Conservation (phyloP, 208 protist species). For the Acanthamoeba lenticulata region DNA sequence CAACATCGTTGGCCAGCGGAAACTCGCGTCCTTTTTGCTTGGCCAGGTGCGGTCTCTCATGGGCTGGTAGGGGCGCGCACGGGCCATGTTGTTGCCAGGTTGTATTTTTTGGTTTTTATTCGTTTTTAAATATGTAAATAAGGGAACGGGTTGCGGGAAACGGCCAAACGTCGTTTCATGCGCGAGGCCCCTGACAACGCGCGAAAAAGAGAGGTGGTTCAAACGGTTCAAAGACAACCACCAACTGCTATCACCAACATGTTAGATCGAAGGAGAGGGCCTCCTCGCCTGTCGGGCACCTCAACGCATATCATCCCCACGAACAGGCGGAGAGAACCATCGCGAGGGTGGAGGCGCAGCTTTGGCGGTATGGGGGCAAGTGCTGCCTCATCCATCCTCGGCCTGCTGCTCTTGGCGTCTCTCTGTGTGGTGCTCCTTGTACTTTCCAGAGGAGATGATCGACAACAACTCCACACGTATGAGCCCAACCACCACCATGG, state of each 20-base stretch:
- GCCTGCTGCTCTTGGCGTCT: background rate
- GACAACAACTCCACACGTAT: background rate
- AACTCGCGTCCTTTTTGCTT: slow-evolving; percentile 24
- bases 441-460: background rate
- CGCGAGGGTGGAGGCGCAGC: background rate
- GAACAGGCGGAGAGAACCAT: background rate
- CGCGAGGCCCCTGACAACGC: too few relatives aligned
- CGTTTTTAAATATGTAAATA: background rate
- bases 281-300: too few relatives aligned
- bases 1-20: slow-evolving; percentile 54
- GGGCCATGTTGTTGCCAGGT: too few relatives aligned
- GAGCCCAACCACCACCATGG: background rate
- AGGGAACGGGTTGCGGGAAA: too few relatives aligned
- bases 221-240: too few relatives aligned
- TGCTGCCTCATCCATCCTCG: background rate
- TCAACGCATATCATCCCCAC: too few relatives aligned
- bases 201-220: too few relatives aligned
- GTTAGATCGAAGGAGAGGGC: too few relatives aligned
- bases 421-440: background rate
- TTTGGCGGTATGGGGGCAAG: background rate
- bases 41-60: background rate
- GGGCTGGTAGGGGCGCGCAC: slow-evolving; percentile 17
- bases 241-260: too few relatives aligned
- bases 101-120: background rate
- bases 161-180: too few relatives aligned